Conservation (phyloP, 768 basidiomycete species). For the Amanita inopinata region DNA sequence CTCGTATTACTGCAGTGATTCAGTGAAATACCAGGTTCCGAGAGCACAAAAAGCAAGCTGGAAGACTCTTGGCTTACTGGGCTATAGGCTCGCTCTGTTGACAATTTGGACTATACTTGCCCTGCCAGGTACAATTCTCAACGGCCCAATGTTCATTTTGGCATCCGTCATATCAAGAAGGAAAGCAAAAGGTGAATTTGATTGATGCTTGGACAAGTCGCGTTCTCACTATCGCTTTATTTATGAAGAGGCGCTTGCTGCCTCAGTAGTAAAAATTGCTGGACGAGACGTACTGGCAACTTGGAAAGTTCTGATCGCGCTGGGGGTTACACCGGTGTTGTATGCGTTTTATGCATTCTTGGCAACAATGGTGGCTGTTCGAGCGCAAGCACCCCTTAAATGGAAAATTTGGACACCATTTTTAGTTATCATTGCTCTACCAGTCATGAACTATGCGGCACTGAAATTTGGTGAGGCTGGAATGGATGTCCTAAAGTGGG, state of each 20-base stretch:
- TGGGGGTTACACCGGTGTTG: slow-evolving; percentile 82
- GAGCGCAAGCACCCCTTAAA: slow-evolving; percentile 48
- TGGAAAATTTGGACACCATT: slow-evolving; percentile 74
- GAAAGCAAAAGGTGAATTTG: slow-evolving; percentile 71
- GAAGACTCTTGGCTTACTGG: slow-evolving; percentile 77
- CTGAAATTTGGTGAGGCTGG: slow-evolving; percentile 98
- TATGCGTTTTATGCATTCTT: slow-evolving; percentile 78
- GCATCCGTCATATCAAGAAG: slow-evolving; percentile 80
- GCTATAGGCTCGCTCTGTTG: slow-evolving; percentile 74
- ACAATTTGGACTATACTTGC: slow-evolving; percentile 76
- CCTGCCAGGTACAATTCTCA: slow-evolving; percentile 83
- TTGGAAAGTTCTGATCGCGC: slow-evolving; percentile 93
- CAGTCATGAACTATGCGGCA: slow-evolving; percentile 86
- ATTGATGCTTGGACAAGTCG: not conserved
- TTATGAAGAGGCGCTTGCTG: slow-evolving; percentile 81
- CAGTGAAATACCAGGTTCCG: slow-evolving; percentile 50
- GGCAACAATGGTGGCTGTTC: slow-evolving; percentile 64
- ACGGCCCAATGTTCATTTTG: slow-evolving; percentile 87
- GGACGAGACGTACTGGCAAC: slow-evolving; percentile 96
- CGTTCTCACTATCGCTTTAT: not conserved
- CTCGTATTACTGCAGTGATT: not conserved
- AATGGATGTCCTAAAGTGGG: slow-evolving; percentile 92
- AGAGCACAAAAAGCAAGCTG: slow-evolving; percentile 76
- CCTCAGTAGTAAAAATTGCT: slow-evolving; percentile 89
- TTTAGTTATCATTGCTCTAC: slow-evolving; percentile 61